phyloP scores from a whole-genome alignment of 1,284 basidiomycete genomes.

The Macrocystidia cucumis region DNA sequence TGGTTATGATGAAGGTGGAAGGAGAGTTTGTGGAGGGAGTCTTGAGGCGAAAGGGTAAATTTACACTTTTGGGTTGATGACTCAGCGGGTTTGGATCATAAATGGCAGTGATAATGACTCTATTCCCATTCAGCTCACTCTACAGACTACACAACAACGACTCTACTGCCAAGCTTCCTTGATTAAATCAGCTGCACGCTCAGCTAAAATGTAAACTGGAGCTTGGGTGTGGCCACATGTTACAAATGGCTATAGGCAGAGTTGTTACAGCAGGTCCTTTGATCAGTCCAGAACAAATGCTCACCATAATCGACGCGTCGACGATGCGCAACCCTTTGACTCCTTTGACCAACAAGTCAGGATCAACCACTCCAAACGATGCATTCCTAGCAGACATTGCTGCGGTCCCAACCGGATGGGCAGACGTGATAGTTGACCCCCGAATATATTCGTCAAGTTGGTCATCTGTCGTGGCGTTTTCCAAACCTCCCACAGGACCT shows the following conservation, averaged over 20 bases:
- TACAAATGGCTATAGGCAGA: neutral
- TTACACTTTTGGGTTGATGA: no score
- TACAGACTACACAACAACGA: no score
- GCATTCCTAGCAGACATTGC: slow-evolving; percentile 17
- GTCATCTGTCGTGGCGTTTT: slow-evolving; percentile 13
- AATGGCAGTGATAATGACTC: no score
- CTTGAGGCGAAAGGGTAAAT: no score
- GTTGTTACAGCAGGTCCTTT: no score
- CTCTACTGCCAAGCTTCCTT: neutral
- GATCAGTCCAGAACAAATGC: neutral
- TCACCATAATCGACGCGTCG: slow-evolving; percentile 25
- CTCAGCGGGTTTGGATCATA: no score
- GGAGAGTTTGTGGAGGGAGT: neutral
- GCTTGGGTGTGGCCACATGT: neutral
- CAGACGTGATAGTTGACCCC: slow-evolving; percentile 7
- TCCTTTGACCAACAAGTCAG: slow-evolving; percentile 30
- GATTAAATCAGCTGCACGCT: slow-evolving; percentile 1
- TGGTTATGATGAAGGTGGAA: neutral
- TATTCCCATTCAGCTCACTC: no score
- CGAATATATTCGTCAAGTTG: slow-evolving; percentile 16
- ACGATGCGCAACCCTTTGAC: slow-evolving; percentile 24
- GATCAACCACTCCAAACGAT: slow-evolving; percentile 34
- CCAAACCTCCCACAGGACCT: slow-evolving; percentile 8
- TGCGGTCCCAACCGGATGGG: slow-evolving; percentile 20
- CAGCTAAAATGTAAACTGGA: neutral